Evolutionary conservation across 2,329 filamentous ascomycete genomes (phyloP), one percentile per base, ranked within the genome.

Genomic region (Penicillium sp.): DNA sequence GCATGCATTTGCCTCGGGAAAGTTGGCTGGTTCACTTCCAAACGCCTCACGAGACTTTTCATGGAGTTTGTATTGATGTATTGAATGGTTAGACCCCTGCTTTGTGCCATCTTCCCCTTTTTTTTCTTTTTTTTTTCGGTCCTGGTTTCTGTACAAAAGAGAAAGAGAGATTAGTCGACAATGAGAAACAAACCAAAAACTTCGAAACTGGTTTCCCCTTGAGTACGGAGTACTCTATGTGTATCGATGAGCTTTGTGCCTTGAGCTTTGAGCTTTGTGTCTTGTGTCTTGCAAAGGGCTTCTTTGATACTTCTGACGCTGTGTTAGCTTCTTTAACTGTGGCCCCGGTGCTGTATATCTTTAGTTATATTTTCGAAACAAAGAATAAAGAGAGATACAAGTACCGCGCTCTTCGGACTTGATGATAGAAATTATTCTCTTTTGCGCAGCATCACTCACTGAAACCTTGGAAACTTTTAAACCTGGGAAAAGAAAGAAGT

Each of bases 111-210:
- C 45, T 52, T 57, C 50, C 54, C 50, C 54, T 53, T 45, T 43
- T 50, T 50, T 36, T 22, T 45, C n/a, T 48, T 58, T 56, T 62
- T 64, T 60, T 49, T 51, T 50, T 50, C 41, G 47, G 47, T 36
- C 40, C 42, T 31, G 53, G 60, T 58, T 61, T 60, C 51, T 64
- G 61, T 64, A 64, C 50, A 62, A 64, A 60, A 52, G 50, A 52
- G 43, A 48, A 60, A 62, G 50, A 62, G 50, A 56, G 45, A 58
- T 46, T 59, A 63, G 56, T 49, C 57, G 50, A 53, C 54, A 63
- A 59, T 57, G 61, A 63, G 51, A 56, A 62, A 59, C 36, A 53
- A 52, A 58, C 50, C 58, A 61, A 55, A 60, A 59, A 53, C 52
- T 54, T 53, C 32, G 54, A 61, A 58, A 61, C 44, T 18, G 16